These are phyloP conservation scores for Bryoglossum gracile DNA, from an alignment of 495 filamentous ascomycete species.

Conservation along the genomic window DNA sequence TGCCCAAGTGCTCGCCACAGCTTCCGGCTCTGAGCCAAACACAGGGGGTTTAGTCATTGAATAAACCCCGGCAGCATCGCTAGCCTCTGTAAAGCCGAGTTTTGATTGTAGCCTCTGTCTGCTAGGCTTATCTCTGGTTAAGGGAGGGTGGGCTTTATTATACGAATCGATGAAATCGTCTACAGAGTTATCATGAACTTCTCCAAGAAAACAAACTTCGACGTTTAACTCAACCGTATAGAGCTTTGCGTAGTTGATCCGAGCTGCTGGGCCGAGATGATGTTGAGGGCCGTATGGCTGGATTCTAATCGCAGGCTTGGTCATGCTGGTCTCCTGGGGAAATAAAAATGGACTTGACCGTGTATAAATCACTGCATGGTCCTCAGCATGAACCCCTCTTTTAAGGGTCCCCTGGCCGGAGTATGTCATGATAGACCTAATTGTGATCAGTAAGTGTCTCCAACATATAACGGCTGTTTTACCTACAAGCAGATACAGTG, in stretches of 20 bases:
- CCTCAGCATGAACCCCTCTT: slow-evolving; percentile 3
- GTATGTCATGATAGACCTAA: slow-evolving; percentile 16
- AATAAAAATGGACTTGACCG: background rate
- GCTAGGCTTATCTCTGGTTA: too few species aligned
- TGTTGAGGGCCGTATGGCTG: background rate
- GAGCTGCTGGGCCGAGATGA: slow-evolving; percentile 2
- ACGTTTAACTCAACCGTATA: slow-evolving; percentile 19
- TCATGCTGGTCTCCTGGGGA: slow-evolving; percentile 1
- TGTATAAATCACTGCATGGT: slow-evolving; percentile 17
- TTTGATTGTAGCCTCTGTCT: too few species aligned
- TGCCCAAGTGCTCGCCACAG: too few species aligned
- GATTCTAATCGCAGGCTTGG: slow-evolving; percentile 3
- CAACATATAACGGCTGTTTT: too few species aligned
- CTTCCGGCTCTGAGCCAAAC: too few species aligned
- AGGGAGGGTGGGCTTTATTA: too few species aligned
- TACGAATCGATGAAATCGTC: too few species aligned
- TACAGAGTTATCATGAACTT: too few species aligned
- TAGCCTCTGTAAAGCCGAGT: too few species aligned
- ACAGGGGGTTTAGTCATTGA: too few species aligned
- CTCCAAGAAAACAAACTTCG: too few species aligned
- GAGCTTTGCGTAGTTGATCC: slow-evolving; percentile 11
- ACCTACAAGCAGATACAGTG: slow-evolving; percentile 21
- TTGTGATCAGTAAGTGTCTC: background rate
- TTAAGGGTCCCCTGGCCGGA: slow-evolving; percentile 5
- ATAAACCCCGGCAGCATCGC: too few species aligned